phyloP scores from a whole-genome alignment of 345 rosid genomes.

The Euphorbia peplus region DNA sequence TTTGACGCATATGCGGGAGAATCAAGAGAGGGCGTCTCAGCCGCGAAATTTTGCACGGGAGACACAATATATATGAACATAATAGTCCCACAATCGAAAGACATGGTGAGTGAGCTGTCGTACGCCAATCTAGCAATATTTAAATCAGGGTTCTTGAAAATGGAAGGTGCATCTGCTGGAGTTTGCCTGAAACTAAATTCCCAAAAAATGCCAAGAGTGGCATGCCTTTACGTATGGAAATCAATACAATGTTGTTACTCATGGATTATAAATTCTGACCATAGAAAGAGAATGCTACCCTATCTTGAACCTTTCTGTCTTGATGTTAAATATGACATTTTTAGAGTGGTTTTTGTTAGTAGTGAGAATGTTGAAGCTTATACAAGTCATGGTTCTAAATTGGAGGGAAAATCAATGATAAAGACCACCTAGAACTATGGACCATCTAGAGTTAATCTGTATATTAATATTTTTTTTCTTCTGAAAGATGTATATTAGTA shows the following conservation, averaged over 20 bases:
- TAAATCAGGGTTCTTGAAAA: constrained; percentile 38
- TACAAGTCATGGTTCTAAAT: constrained; percentile 6
- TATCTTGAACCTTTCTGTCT: constrained; percentile 33
- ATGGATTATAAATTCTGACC: constrained; percentile 43
- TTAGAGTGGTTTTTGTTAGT: constrained; percentile 44
- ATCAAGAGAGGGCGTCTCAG: constrained; percentile 39
- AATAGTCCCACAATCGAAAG: constrained; percentile 12
- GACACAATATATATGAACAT: constrained; percentile 39
- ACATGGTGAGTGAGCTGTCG: constrained; percentile 34
- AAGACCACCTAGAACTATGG: constrained; percentile 14
- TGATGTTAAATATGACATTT: constrained; percentile 43
- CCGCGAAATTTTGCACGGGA: constrained; percentile 43
- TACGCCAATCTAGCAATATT: constrained; percentile 46
- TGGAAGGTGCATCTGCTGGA: constrained; percentile 47
- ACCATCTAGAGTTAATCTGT: no score
- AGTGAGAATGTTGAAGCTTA: constrained; percentile 15
- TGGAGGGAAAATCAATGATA: constrained; percentile 16
- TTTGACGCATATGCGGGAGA: constrained; percentile 51
- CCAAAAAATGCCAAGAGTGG: constrained; percentile 32
- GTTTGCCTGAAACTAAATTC: constrained; percentile 46
- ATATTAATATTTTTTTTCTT: no score
- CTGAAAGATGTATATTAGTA: no score
- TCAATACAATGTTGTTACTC: constrained; percentile 46
- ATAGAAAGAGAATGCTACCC: constrained; percentile 22
- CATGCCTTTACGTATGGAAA: constrained; percentile 41